These are phyloP conservation scores for Penicillium tannophilum DNA, from an alignment of 495 filamentous ascomycete genomes.

Conservation along the genomic window DNA sequence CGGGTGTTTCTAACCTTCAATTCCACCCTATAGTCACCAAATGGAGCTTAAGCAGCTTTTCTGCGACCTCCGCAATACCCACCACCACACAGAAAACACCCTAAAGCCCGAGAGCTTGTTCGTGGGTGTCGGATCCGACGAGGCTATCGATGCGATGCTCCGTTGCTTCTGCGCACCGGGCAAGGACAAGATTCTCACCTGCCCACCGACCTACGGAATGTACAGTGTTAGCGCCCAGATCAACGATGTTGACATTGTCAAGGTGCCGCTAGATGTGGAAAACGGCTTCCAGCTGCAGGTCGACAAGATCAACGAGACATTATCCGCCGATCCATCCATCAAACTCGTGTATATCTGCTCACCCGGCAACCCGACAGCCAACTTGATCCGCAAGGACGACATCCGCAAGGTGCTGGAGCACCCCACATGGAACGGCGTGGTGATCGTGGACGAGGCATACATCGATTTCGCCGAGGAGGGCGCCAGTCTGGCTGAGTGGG, in stretches of 20 bases:
- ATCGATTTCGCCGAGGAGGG: constrained; percentile 87
- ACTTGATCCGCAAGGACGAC: constrained; percentile 74
- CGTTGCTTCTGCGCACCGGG: constrained; percentile 90
- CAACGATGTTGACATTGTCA: constrained; percentile 86
- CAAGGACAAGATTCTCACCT: constrained; percentile 85
- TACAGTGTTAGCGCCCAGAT: constrained; percentile 91
- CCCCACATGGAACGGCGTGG: constrained; percentile 92
- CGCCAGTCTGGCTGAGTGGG: constrained; percentile 88
- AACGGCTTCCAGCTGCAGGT: constrained; percentile 71
- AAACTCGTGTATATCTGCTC: constrained; percentile 92
- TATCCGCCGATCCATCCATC: constrained; percentile 67
- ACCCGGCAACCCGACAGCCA: constrained; percentile 90
- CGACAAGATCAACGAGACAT: constrained; percentile 61
- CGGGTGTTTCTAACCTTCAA: background rate
- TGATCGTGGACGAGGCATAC: constrained; percentile 95
- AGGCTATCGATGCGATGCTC: constrained; percentile 91
- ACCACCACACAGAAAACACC: constrained; percentile 72
- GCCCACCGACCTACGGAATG: constrained; percentile 98
- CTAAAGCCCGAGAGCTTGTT: constrained; percentile 84
- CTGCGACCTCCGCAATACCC: constrained; percentile 85
- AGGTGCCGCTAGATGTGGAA: constrained; percentile 69
- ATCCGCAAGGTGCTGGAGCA: constrained; percentile 76
- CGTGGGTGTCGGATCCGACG: constrained; percentile 93
- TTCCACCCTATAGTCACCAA: constrained; percentile 64
- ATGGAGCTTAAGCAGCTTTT: constrained; percentile 79